Conservation (phyloP, 2,329 filamentous ascomycete species). For the Trichoderma sp. region DNA sequence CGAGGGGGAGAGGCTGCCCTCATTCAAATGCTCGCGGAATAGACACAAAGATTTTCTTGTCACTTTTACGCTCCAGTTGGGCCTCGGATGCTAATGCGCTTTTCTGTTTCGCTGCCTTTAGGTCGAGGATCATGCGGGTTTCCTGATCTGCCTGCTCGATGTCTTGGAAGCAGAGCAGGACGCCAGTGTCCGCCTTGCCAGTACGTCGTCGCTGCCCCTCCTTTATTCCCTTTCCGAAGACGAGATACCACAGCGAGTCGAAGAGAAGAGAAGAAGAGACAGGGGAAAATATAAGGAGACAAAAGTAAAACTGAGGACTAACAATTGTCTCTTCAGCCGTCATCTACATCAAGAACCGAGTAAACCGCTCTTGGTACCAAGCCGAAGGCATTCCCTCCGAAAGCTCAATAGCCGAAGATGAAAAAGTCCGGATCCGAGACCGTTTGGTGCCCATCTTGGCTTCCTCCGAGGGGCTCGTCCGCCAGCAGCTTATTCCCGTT, state of each 20-base stretch:
- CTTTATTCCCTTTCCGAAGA: not conserved
- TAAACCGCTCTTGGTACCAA: conserved; percentile 85
- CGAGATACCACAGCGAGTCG: not conserved
- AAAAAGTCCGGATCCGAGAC: conserved; percentile 83
- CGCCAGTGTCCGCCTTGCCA: conserved; percentile 77
- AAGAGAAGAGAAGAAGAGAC: not conserved
- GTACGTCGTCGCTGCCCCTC: conserved; percentile 53
- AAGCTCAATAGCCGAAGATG: conserved; percentile 77
- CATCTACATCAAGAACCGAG: conserved; percentile 96
- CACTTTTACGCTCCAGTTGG: not conserved
- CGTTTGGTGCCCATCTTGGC: conserved; percentile 88
- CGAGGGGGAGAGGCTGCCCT: not conserved
- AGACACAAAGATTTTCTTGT: not conserved
- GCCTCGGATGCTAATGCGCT: conserved; percentile 20
- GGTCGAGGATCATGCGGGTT: conserved; percentile 88
- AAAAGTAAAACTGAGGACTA: not conserved
- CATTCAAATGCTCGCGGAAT: not conserved
- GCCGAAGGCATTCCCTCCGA: conserved; percentile 71
- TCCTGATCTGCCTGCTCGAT: conserved; percentile 85
- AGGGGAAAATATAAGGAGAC: not conserved
- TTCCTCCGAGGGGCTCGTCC: conserved; percentile 73
- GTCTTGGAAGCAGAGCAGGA: conserved; percentile 89
- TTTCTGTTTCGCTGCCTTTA: conserved; percentile 38
- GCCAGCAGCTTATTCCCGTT: conserved; percentile 88
- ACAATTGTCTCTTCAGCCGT: conserved; percentile 59